These are phyloP conservation scores for Wilcoxina mikolae DNA, from an alignment of 495 filamentous ascomycete species.

Conservation along the genomic window DNA sequence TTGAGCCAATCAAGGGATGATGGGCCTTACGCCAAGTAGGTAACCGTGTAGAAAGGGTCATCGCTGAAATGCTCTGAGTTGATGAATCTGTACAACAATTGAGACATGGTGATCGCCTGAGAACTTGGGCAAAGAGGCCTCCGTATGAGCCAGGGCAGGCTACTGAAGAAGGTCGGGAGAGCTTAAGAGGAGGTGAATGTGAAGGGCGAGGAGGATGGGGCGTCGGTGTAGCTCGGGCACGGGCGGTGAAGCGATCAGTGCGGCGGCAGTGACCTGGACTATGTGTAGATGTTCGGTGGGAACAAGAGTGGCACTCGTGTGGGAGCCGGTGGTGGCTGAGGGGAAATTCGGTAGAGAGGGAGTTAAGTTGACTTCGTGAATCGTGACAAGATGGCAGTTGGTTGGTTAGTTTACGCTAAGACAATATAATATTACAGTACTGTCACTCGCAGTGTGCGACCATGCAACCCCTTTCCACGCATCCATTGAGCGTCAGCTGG, in stretches of 20 bases:
- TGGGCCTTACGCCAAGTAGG: slow-evolving; percentile 62
- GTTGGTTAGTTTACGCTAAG: background rate
- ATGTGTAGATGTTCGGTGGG: too few species aligned
- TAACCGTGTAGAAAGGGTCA: slow-evolving; percentile 62
- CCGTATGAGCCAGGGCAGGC: too few species aligned
- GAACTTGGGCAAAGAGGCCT: too few species aligned
- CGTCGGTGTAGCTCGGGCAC: slow-evolving; percentile 11
- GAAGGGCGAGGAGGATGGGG: slow-evolving; percentile 6
- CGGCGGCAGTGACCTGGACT: background rate
- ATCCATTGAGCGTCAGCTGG: too few species aligned
- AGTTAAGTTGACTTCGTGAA: background rate
- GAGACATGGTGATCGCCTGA: slow-evolving; percentile 26
- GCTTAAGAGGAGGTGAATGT: background rate
- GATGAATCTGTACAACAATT: slow-evolving; percentile 62
- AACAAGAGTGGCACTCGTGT: too few species aligned
- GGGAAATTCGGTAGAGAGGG: background rate
- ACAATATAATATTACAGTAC: background rate
- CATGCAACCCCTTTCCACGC: background rate
- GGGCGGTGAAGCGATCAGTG: background rate
- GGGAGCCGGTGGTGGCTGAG: background rate
- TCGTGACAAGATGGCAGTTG: background rate
- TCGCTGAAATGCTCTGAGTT: slow-evolving; percentile 72
- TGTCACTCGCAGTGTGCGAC: background rate
- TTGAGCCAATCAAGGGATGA: background rate
- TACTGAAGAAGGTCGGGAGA: background rate